Conservation (phyloP, 2,329 filamentous ascomycete genomes). For the Cryphonectria japonica region DNA sequence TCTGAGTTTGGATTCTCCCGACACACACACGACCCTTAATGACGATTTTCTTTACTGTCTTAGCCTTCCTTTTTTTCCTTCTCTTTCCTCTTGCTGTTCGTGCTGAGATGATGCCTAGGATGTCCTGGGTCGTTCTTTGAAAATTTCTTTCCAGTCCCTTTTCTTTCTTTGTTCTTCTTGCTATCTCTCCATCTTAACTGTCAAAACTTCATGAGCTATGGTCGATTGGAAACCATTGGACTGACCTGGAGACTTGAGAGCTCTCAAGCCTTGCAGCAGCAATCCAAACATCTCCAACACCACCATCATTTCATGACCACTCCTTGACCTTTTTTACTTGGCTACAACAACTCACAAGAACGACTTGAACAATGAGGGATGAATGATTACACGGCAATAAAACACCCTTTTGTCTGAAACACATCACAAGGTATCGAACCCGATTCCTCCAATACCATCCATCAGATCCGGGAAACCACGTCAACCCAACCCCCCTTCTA, state of each 20-base stretch:
- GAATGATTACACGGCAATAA: slow-evolving; percentile 24
- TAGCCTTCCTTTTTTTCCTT: slow-evolving; percentile 15
- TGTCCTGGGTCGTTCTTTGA: slow-evolving; percentile 11
- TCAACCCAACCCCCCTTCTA: slow-evolving; percentile 18
- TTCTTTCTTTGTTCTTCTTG: not conserved
- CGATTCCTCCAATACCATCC: slow-evolving; percentile 18
- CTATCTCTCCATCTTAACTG: not conserved
- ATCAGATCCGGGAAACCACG: slow-evolving; percentile 15
- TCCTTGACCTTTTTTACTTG: not conserved
- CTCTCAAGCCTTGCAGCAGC: slow-evolving; percentile 12
- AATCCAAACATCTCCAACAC: slow-evolving; percentile 10
- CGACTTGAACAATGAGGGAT: slow-evolving; percentile 25
- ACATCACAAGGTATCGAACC: slow-evolving; percentile 22
- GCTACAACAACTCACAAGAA: slow-evolving; percentile 6
- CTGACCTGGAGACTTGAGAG: slow-evolving; percentile 18
- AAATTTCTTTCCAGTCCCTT: slow-evolving; percentile 6
- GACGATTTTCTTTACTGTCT: slow-evolving; percentile 29
- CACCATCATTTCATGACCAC: slow-evolving; percentile 22
- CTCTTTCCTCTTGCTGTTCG: not conserved
- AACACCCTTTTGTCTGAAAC: slow-evolving; percentile 21
- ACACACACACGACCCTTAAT: slow-evolving; percentile 22
- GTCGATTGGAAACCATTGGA: not conserved
- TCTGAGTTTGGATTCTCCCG: slow-evolving; percentile 26
- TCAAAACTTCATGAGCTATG: not conserved
- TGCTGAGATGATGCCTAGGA: slow-evolving; percentile 6